These are phyloP conservation scores for Cotoneaster glaucophyllus DNA, from an alignment of 306 rosid genomes.

Conservation along the genomic window DNA sequence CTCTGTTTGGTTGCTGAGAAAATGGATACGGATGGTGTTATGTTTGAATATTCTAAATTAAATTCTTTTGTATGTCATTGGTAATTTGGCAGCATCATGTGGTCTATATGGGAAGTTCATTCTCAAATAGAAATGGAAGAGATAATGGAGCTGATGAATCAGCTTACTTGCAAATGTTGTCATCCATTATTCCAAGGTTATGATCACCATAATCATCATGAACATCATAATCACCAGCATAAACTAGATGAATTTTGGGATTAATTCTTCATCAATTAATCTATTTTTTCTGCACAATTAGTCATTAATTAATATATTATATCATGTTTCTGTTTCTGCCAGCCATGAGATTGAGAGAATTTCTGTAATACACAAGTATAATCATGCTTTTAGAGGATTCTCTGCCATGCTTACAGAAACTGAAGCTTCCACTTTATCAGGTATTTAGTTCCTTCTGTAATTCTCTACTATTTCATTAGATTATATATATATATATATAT, in stretches of 20 bases:
- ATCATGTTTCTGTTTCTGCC: neutral
- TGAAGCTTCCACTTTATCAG: slow-evolving; percentile 80
- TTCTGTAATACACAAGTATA: slow-evolving; percentile 52
- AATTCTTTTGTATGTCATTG: neutral
- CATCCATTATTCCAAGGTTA: slow-evolving; percentile 55
- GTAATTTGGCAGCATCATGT: slow-evolving; percentile 58
- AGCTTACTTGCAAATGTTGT: slow-evolving; percentile 45
- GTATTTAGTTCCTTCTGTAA: slow-evolving; percentile 21
- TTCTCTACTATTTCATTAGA: neutral
- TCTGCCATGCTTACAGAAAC: slow-evolving; percentile 77
- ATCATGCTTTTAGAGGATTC: slow-evolving; percentile 82
- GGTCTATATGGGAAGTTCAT: slow-evolving; percentile 79
- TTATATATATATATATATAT: neutral
- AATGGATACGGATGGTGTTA: neutral
- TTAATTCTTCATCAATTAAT: neutral
- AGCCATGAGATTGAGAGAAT: slow-evolving; percentile 60
- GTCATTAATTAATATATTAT: no score
- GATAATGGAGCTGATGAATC: slow-evolving; percentile 21
- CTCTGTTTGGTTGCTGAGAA: neutral
- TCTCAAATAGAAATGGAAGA: slow-evolving; percentile 31
- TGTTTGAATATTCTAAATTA: neutral
- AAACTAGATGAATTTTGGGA: neutral
- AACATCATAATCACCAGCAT: neutral
- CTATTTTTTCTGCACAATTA: neutral
- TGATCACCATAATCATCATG: neutral